Base-by-base conservation (phyloP, 148 eudicot species). In the Rhododendron griersonianum region DNA sequence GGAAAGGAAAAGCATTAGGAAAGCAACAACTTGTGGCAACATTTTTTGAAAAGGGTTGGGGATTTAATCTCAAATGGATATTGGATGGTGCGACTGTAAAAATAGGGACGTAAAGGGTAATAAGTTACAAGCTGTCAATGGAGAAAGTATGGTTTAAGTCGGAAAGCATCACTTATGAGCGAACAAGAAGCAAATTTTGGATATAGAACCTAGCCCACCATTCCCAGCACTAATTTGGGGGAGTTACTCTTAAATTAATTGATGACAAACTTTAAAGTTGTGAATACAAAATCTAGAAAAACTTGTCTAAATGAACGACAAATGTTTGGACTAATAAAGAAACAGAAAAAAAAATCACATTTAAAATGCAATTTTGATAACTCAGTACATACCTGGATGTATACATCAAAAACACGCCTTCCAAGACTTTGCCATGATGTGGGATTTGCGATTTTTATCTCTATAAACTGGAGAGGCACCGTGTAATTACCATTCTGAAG, bases 401-500 rank as follows among this genome's bases (percentile, higher is more conserved):
- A 89, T 39, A 97, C 91, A 82, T 97, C 95, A 87, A 97, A 97
- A 77, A 94, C 86, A 51, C 95, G 98, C 86, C 93, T 92, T 89
- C 96, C 98, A 82, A 91, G 92, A 83, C 95, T 91, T 53, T 3
- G 1, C 59, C 59, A 53, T 3, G 18, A 14, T 53, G 18, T 0
- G 59, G 59, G 4, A 53, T 53, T 0, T 0, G 19, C 5, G 6
- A 53, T 53, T 53, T 14, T 0, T 53, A 88, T 63, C 89, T 97
- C 99, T 63, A 91, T 95, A 89, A 97, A 97, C 81, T 91, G 93
- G 21, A 97, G 92, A 65, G 14, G 85, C 41, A 95, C 91, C 5
- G 82, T 94, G 86, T 97, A 97, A 77, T 94, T 92, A 84, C 98
- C 99, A 89, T 96, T 96, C 86, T 93, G 87, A 71, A 95, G 95